A percentile compares a stretch with the other conserved stretches of the same genome.
phyloP scores from a whole-genome alignment of 441 rosid species.

The Lepidium campestre region DNA sequence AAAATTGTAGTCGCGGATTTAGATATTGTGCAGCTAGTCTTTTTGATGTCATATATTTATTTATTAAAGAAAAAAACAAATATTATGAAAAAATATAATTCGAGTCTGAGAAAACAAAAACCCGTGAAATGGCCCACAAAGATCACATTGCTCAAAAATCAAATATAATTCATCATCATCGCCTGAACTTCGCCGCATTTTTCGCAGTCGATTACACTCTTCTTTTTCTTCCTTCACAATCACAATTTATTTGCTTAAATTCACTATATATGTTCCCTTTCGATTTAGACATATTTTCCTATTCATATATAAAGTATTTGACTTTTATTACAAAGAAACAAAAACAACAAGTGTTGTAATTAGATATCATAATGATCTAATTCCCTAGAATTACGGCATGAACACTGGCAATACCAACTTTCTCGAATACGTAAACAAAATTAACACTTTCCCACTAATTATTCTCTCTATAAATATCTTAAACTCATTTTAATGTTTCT shows the following conservation, averaged over 20 bases:
- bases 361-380: background rate
- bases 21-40: too few species aligned
- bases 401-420: background rate
- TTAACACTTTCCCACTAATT: background rate
- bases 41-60: too few species aligned
- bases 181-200: constrained; percentile 4
- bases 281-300: too few species aligned
- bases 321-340: background rate
- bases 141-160: constrained; percentile 6
- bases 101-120: background rate
- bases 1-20: background rate
- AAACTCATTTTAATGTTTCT: background rate
- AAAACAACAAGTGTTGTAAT: background rate
- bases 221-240: background rate
- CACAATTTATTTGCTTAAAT: too few species aligned
- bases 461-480: constrained; percentile 12
- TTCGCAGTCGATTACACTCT: background rate
- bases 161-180: background rate
- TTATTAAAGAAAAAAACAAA: too few species aligned
- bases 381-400: constrained; percentile 23
- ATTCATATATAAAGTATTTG: too few species aligned
- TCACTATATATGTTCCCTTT: too few species aligned
- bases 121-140: constrained; percentile 10
- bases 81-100: background rate
- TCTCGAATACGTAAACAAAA: background rate